Percentiles rank a stretch among this genome's conserved stretches.
These are phyloP conservation scores for Kodamaea alishanica DNA, from an alignment of 1,139 yeast genomes.

Conservation along the genomic window DNA sequence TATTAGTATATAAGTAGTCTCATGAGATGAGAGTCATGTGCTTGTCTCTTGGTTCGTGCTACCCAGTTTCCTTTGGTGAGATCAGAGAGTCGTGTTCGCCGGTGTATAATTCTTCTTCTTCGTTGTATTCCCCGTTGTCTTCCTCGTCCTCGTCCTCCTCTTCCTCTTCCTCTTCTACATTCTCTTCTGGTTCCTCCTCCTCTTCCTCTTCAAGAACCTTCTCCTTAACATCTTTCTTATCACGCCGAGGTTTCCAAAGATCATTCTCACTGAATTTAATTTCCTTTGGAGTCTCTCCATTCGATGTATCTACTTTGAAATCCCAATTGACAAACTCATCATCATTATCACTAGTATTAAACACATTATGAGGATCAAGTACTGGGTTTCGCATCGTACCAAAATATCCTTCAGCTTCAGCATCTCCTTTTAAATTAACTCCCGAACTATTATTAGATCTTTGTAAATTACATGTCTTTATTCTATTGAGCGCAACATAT, in stretches of 20 bases:
- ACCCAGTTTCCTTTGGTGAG: too few species aligned
- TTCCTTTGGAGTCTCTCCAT: background rate
- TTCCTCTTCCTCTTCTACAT: constrained; percentile 11
- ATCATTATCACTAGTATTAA: constrained; percentile 13
- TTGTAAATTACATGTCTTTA: constrained; percentile 30
- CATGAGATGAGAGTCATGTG: too few species aligned
- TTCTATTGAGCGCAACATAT: constrained; percentile 38
- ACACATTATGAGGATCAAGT: constrained; percentile 6
- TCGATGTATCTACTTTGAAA: constrained; percentile 3
- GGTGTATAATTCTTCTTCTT: background rate
- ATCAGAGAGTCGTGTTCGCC: too few species aligned
- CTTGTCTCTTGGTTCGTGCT: too few species aligned
- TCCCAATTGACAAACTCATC: constrained; percentile 13
- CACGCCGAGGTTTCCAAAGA: too few species aligned
- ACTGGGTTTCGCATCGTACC: constrained; percentile 1
- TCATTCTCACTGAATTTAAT: too few species aligned
- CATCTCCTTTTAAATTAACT: background rate
- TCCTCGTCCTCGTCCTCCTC: constrained; percentile 8
- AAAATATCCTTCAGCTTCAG: constrained; percentile 2
- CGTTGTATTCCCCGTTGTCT: constrained; percentile 2
- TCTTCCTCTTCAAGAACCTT: constrained; percentile 11
- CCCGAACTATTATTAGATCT: constrained; percentile 19
- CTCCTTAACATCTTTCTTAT: background rate
- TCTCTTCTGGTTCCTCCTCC: constrained; percentile 12
- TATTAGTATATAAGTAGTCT: too few species aligned